A percentile compares a stretch with the other conserved stretches of the same genome.
Conservation (phyloP, 2,329 filamentous ascomycete species). For the Sphaerostilbella broomeana region DNA sequence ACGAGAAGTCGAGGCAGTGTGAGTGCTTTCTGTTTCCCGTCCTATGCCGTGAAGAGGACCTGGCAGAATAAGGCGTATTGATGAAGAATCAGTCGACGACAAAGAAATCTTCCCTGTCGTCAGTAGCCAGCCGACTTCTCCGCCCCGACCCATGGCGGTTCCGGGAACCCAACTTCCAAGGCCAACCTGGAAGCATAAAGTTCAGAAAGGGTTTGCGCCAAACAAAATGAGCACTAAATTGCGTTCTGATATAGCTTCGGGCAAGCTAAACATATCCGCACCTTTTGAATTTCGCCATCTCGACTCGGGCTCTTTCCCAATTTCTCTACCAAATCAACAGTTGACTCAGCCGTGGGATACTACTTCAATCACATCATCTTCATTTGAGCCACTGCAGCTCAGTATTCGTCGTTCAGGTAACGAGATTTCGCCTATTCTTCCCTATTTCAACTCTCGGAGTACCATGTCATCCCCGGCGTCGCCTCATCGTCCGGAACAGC, state of each 20-base stretch:
- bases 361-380: constrained; percentile 25
- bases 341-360: constrained; percentile 12
- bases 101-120: constrained; percentile 22
- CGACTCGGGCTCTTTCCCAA: constrained; percentile 39
- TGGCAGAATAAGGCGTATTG: constrained; percentile 26
- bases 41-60: constrained; percentile 18
- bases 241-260: no score
- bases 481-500: constrained; percentile 26
- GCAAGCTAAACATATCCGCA: constrained; percentile 50
- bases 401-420: constrained; percentile 40
- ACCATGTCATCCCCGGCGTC: constrained; percentile 36
- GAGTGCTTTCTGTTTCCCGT: constrained; percentile 20
- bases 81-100: constrained; percentile 24
- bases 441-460: constrained; percentile 40
- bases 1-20: constrained; percentile 35
- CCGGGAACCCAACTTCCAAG: constrained; percentile 16
- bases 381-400: constrained; percentile 51
- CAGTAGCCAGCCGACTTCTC: constrained; percentile 23
- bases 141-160: constrained; percentile 23
- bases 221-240: constrained; percentile 37
- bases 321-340: constrained; percentile 18
- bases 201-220: constrained; percentile 22
- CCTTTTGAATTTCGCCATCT: constrained; percentile 57
- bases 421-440: constrained; percentile 49
- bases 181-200: constrained; percentile 17